Evolutionary conservation across 1,284 basidiomycete genomes (phyloP).

Genomic region (Naganishia cerealis): DNA sequence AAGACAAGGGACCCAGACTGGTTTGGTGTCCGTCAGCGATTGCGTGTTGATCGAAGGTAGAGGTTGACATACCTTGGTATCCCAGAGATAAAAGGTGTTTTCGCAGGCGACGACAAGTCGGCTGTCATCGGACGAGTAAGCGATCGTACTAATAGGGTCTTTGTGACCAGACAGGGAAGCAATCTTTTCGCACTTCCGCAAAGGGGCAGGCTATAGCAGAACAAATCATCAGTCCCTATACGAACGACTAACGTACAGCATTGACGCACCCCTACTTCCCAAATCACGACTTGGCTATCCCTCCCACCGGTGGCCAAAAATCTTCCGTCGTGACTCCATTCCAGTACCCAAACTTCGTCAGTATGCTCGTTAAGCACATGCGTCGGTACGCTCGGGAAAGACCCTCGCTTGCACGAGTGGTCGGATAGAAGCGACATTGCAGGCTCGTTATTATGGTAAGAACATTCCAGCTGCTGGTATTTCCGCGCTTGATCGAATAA

Average conservation of each 20-base stretch:
- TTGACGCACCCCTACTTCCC: slow-evolving; percentile 72
- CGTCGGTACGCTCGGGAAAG: slow-evolving; percentile 81
- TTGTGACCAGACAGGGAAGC: slow-evolving; percentile 67
- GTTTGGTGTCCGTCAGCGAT: neutral
- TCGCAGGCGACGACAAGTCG: slow-evolving; percentile 79
- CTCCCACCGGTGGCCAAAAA: slow-evolving; percentile 83
- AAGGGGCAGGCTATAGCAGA: slow-evolving; percentile 27
- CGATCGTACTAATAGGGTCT: slow-evolving; percentile 72
- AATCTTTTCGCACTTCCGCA: slow-evolving; percentile 44
- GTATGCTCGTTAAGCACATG: slow-evolving; percentile 79
- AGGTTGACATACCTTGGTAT: slow-evolving; percentile 65
- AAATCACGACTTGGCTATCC: slow-evolving; percentile 84
- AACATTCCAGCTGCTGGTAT: slow-evolving; percentile 73
- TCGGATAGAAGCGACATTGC: slow-evolving; percentile 79
- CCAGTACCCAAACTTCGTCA: slow-evolving; percentile 93
- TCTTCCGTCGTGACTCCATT: slow-evolving; percentile 87
- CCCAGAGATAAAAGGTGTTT: slow-evolving; percentile 78
- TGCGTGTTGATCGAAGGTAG: neutral
- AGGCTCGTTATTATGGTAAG: slow-evolving; percentile 70
- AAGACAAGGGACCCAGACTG: slow-evolving; percentile 24
- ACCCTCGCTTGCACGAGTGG: slow-evolving; percentile 73
- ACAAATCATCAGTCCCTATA: neutral
- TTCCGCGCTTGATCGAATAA: slow-evolving; percentile 82
- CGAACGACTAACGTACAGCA: neutral
- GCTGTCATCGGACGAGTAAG: slow-evolving; percentile 86